Evolutionary conservation across 169 alveolate species (phyloP), one percentile per base, ranked within the genome.

Genomic region (Cardiosporidium cionae): DNA sequence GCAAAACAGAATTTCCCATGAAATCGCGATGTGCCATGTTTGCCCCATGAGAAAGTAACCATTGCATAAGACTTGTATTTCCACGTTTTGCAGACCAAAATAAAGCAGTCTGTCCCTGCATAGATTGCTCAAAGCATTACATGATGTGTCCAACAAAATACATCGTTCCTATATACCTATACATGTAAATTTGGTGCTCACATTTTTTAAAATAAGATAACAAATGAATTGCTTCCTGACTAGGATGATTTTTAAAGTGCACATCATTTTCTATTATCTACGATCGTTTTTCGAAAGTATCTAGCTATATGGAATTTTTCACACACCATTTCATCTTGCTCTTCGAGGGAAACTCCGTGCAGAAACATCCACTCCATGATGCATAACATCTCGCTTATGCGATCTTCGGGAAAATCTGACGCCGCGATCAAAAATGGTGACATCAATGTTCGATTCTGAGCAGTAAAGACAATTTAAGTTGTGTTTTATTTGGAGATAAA

Each of bases 261-360:
- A n/a, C n/a, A n/a, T n/a, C n/a, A n/a, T n/a, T n/a, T n/a, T n/a
- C n/a, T n/a, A n/a, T n/a, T n/a, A n/a, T n/a, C n/a, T n/a, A n/a
- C n/a, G n/a, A n/a, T n/a, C n/a, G n/a, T n/a, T n/a, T n/a, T n/a
- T n/a, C n/a, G n/a, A n/a, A n/a, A n/a, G n/a, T n/a, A 16, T 68
- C 53, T 68, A 69, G 44, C 16, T 16, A 3, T 27, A 44, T 22
- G 22, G 25, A 63, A n/a, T 68, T 32, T 0, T 28, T 9, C 36
- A 33, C 28, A 3, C 81, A 79, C 85, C 70, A 71, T 65, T 33
- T 75, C 85, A 68, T 92, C 95, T 70, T 92, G 96, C 70, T 90
- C 95, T 74, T 91, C 96, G 33, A 91, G 80, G 32, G 96, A 87
- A 44, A 84, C 90, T 3, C 96, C 96, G 37, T 91, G 79, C 31